Evolutionary conservation across 208 protist genomes (phyloP).

Genomic region (Zelonia costaricensis): DNA sequence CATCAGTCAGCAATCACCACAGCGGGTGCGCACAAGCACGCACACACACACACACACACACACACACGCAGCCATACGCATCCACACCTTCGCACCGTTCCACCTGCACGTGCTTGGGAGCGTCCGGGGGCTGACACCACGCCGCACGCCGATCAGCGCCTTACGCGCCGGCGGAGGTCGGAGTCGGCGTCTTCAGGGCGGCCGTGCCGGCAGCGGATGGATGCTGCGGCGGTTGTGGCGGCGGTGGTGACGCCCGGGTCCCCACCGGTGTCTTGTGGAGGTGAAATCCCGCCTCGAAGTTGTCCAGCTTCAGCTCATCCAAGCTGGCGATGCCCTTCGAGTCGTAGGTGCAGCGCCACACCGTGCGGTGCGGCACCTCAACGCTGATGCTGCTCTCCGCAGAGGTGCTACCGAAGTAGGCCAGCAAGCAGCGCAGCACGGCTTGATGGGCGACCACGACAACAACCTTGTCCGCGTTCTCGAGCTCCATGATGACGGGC

Average conservation of each 20-base stretch:
- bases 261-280: not conserved
- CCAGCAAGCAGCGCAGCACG: conserved; percentile 80
- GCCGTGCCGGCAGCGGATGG: too few species aligned
- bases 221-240: not conserved
- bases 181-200: too few species aligned
- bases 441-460: conserved; percentile 89
- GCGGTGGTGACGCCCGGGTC: not conserved
- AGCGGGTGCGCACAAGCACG: too few species aligned
- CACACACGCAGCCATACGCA: too few species aligned
- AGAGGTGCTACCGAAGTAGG: conserved; percentile 84
- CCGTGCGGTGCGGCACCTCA: conserved; percentile 78
- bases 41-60: too few species aligned
- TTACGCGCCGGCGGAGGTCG: too few species aligned
- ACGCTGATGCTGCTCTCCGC: conserved; percentile 79
- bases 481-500: conserved; percentile 91
- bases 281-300: conserved; percentile 36
- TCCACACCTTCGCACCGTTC: too few species aligned
- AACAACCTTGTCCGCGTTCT: conserved; percentile 81
- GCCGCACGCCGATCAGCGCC: too few species aligned
- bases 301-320: conserved; percentile 70
- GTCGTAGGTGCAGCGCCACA: conserved; percentile 89
- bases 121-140: too few species aligned
- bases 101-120: too few species aligned
- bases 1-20: too few species aligned
- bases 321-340: conserved; percentile 79